phyloP scores from a whole-genome alignment of 2,329 filamentous ascomycete species.

The Alternaria brassicicola region DNA sequence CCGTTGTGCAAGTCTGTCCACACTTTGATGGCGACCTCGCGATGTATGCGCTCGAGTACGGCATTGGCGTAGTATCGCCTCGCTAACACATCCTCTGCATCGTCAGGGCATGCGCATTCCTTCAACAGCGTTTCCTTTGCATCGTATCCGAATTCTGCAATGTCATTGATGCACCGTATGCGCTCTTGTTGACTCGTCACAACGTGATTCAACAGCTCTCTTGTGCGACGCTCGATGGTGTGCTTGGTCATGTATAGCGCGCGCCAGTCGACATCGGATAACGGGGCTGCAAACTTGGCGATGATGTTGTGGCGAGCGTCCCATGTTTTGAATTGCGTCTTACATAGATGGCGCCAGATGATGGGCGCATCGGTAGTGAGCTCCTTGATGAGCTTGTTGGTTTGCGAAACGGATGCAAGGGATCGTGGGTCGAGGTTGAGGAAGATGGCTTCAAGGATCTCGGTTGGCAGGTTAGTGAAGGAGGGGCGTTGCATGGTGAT shows the following conservation, averaged over 20 bases:
- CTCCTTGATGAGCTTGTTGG: slow-evolving; percentile 68
- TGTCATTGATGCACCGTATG: slow-evolving; percentile 70
- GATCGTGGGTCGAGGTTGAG: slow-evolving; percentile 62
- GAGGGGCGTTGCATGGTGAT: slow-evolving; percentile 20
- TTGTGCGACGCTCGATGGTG: slow-evolving; percentile 43
- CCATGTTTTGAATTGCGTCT: slow-evolving; percentile 75
- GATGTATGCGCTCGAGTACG: slow-evolving; percentile 79
- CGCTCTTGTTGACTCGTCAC: slow-evolving; percentile 73
- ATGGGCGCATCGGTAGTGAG: slow-evolving; percentile 73
- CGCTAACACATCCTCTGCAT: slow-evolving; percentile 75
- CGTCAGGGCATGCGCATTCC: slow-evolving; percentile 65
- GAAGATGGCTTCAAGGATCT: slow-evolving; percentile 82
- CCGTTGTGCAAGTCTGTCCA: slow-evolving; percentile 68
- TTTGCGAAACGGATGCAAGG: slow-evolving; percentile 60
- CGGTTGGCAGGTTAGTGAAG: slow-evolving; percentile 68
- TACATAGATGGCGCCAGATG: slow-evolving; percentile 81
- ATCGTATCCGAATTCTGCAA: slow-evolving; percentile 80
- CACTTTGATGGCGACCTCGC: slow-evolving; percentile 75
- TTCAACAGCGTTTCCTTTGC: slow-evolving; percentile 81
- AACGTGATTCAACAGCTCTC: slow-evolving; percentile 65
- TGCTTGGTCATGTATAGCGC: slow-evolving; percentile 48
- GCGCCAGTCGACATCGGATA: slow-evolving; percentile 75
- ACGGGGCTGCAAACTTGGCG: slow-evolving; percentile 50
- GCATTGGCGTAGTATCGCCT: slow-evolving; percentile 77
- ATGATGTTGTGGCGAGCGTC: slow-evolving; percentile 53